phyloP scores from a whole-genome alignment of 495 filamentous ascomycete genomes.

The Penicillium herquei region DNA sequence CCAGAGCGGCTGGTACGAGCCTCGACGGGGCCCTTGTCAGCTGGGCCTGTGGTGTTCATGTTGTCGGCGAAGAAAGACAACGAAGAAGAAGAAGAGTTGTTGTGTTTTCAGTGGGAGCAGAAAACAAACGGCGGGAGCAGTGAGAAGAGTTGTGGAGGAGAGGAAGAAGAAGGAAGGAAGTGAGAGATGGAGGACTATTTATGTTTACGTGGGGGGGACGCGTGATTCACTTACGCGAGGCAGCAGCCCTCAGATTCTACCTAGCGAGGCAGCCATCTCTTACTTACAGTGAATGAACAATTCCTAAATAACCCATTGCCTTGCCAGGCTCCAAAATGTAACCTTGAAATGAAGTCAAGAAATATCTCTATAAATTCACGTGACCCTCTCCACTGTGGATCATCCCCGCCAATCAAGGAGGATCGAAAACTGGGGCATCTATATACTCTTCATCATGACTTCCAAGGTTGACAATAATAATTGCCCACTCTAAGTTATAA shows the following conservation, averaged over 20 bases:
- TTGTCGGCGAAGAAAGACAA: neutral
- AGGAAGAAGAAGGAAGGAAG: neutral
- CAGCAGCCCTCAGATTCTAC: too few species aligned
- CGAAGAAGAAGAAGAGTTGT: neutral
- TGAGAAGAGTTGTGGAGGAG: neutral
- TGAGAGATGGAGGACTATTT: conserved; percentile 1
- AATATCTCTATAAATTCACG: conserved; percentile 36
- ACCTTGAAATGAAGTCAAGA: conserved; percentile 6
- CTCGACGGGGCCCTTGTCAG: neutral
- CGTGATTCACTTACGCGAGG: too few species aligned
- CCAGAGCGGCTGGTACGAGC: conserved; percentile 19
- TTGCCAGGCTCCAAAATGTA: too few species aligned
- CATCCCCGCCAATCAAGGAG: neutral
- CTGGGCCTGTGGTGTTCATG: neutral
- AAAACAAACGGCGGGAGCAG: neutral
- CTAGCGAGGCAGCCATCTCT: too few species aligned
- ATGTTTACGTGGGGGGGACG: neutral
- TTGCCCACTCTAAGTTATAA: neutral
- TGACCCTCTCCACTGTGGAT: conserved; percentile 10
- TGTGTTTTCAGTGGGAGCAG: neutral
- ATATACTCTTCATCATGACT: neutral
- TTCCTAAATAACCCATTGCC: too few species aligned
- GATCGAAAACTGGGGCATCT: neutral
- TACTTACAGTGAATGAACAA: too few species aligned
- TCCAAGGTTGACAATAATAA: neutral